phyloP scores from a whole-genome alignment of 805 yeast genomes.

The Ogataea populi-albae region DNA sequence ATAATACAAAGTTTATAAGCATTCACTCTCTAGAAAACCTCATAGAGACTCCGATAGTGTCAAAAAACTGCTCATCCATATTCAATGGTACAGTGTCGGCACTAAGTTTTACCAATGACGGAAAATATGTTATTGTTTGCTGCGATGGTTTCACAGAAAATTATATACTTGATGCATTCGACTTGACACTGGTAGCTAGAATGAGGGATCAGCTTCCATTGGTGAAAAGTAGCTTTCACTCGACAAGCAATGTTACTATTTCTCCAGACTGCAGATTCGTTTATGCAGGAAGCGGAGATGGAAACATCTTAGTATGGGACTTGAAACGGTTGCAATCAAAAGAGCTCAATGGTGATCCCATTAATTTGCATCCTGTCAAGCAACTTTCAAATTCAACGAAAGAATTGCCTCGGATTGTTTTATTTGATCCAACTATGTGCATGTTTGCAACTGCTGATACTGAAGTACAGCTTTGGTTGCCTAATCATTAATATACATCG shows the following conservation, averaged over 20 bases:
- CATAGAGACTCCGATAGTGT: conserved; percentile 55
- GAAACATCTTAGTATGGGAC: conserved; percentile 54
- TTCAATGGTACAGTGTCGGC: conserved; percentile 1
- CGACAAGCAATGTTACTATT: conserved; percentile 56
- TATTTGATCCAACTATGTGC: conserved; percentile 60
- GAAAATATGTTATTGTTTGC: conserved; percentile 37
- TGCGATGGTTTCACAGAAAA: conserved; percentile 26
- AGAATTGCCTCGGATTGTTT: conserved; percentile 45
- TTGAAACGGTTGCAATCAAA: conserved; percentile 13
- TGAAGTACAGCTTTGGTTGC: conserved; percentile 44
- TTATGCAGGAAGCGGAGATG: conserved; percentile 58
- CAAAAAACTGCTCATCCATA: conserved; percentile 36
- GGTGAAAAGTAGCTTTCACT: conserved; percentile 33
- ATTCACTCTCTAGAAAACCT: conserved; percentile 61
- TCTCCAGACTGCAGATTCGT: conserved; percentile 67
- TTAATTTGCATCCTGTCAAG: conserved; percentile 20
- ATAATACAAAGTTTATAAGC: conserved; percentile 43
- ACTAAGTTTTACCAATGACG: conserved; percentile 45
- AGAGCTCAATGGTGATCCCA: background rate
- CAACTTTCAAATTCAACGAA: conserved; percentile 14
- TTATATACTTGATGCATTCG: conserved; percentile 18
- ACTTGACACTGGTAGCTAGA: conserved; percentile 22
- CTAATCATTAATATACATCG: conserved; percentile 29
- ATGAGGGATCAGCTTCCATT: conserved; percentile 49
- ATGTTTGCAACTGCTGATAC: conserved; percentile 65